A percentile compares a stretch with the other conserved stretches of the same genome.
Conservation (phyloP, 2,329 filamentous ascomycete species). For the Ilyonectria robusta region DNA sequence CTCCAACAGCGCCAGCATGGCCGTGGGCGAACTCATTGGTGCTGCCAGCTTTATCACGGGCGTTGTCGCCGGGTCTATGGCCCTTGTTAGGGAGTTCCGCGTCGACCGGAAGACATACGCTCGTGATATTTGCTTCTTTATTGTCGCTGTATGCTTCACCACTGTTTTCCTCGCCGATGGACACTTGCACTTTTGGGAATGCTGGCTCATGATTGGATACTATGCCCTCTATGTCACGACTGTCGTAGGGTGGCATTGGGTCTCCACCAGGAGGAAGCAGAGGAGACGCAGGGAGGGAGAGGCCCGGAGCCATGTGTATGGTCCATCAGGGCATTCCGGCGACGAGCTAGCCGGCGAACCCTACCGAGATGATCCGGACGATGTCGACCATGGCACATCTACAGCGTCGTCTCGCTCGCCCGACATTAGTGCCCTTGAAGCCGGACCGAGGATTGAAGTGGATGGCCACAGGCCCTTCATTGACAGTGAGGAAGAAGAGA, state of each 20-base stretch:
- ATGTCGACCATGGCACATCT: constrained; percentile 42
- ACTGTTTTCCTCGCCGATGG: constrained; percentile 91
- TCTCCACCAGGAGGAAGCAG: constrained; percentile 73
- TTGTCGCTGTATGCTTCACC: constrained; percentile 87
- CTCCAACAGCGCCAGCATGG: constrained; percentile 96
- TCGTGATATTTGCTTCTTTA: constrained; percentile 93
- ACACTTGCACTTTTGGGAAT: constrained; percentile 89
- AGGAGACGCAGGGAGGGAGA: constrained; percentile 77
- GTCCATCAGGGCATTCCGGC: constrained; percentile 62
- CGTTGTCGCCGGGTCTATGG: constrained; percentile 97
- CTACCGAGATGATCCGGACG: constrained; percentile 74
- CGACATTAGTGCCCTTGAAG: constrained; percentile 62
- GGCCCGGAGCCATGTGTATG: constrained; percentile 81
- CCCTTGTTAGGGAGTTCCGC: constrained; percentile 92
- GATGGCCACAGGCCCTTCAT: constrained; percentile 53
- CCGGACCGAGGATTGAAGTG: constrained; percentile 63
- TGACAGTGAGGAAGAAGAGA: constrained; percentile 61
- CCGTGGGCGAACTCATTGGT: constrained; percentile 93
- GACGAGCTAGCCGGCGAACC: constrained; percentile 69
- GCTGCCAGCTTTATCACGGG: constrained; percentile 97
- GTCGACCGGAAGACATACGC: constrained; percentile 92
- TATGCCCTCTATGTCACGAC: constrained; percentile 91
- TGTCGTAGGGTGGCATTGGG: constrained; percentile 95
- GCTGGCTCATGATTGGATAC: constrained; percentile 88
- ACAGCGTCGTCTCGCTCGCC: constrained; percentile 34